Percentiles rank a stretch among this genome's conserved stretches.
These are phyloP conservation scores for Reutealis trisperma DNA, from an alignment of 345 rosid species.

Conservation along the genomic window DNA sequence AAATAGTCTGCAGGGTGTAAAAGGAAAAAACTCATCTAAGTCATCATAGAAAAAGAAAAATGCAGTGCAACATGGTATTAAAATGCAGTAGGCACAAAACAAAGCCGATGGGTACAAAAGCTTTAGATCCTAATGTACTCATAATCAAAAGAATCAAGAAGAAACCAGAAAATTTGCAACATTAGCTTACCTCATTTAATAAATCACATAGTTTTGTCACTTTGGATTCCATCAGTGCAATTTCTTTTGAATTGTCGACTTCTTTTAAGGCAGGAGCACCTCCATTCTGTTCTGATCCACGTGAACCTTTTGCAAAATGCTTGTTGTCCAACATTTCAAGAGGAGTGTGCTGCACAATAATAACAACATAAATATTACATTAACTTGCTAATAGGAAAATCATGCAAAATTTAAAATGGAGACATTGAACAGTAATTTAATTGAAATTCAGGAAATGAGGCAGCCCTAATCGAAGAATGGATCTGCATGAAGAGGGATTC, in stretches of 20 bases:
- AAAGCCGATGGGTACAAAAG: not conserved
- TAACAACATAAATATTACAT: constrained; percentile 8
- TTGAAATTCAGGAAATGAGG: not conserved
- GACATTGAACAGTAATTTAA: not conserved
- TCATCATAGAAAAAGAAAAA: not conserved
- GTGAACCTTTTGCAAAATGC: constrained; percentile 79
- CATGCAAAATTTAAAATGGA: not conserved
- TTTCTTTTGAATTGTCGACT: constrained; percentile 49
- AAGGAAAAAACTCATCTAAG: not conserved
- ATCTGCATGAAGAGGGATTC: not conserved
- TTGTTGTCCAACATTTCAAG: constrained; percentile 84
- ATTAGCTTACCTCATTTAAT: constrained; percentile 65
- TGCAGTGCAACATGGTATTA: not conserved
- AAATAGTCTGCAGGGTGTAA: constrained; percentile 54
- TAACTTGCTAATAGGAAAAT: not conserved
- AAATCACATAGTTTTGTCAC: constrained; percentile 65
- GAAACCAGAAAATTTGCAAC: not conserved
- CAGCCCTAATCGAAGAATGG: not conserved
- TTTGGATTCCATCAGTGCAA: constrained; percentile 80
- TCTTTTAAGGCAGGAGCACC: constrained; percentile 46
- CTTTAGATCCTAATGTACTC: not conserved
- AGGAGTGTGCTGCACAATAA: constrained; percentile 63
- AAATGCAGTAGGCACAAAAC: constrained; percentile 3
- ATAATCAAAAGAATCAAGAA: not conserved
- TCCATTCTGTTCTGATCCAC: constrained; percentile 54